A percentile compares a stretch with the other conserved stretches of the same genome.
These are phyloP conservation scores for Arabidopsis thaliana DNA, from an alignment of 345 rosid genomes.

Conservation along the genomic window TAIR10.1 NC_003076.8:1099001-1099500, in stretches of 20 bases:
- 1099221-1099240: not conserved
- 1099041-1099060: conserved; percentile 33
- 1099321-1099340: conserved; percentile 70
- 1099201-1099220: conserved; percentile 16
- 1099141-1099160: conserved; percentile 27
- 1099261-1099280: conserved; percentile 62
- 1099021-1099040: conserved; percentile 29
- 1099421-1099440: conserved; percentile 40
- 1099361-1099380: conserved; percentile 84
- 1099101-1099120: conserved; percentile 5
- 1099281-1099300: conserved; percentile 53
- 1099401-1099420: conserved; percentile 33
- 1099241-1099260: not conserved
- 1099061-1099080: not conserved
- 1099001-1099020: not conserved
- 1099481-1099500: conserved; percentile 38
- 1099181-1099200: conserved; percentile 15
- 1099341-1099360: conserved; percentile 78
- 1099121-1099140: not conserved
- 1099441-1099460: conserved; percentile 46
- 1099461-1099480: conserved; percentile 34
- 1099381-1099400: conserved; percentile 59
- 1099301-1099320: conserved; percentile 83
- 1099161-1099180: conserved; percentile 22
- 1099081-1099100: conserved; percentile 16